Evolutionary conservation across 2,329 filamentous ascomycete species (phyloP), one percentile per base, ranked within the genome.

Genomic region (Sclerotinia glacialis): DNA sequence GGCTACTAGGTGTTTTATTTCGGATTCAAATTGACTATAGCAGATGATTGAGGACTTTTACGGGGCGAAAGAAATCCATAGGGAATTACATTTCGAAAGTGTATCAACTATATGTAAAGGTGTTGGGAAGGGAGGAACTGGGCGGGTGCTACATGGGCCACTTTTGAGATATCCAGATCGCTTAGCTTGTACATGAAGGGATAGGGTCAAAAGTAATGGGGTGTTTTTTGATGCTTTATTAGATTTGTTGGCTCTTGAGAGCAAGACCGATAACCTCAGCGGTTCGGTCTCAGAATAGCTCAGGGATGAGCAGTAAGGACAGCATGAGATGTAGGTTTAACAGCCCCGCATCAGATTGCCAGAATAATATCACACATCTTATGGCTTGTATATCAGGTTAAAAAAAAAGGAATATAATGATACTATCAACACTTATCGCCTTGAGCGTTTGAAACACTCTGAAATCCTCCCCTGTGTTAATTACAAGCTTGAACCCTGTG

Each of bases 231-330:
- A 70, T 69, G 62, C 67, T 70, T 72, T 66, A 53, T 71, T 76
- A 76, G 74, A 75, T 71, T 74, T 74, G 67, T 70, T 72, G 55
- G 69, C 71, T 74, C 69, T 68, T 69, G 54, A 68, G 70, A 71
- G 72, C 72, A 73, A 67, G 67, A 67, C 53, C 67, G 67, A 68
- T 62, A 66, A 65, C 67, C 68, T 72, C 67, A 67, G 52, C 11
- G 69, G 62, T 49, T 67, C 59, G 54, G 55, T 61, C 64, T 66
- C 14, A 28, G 47, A 44, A 52, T 34, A 40, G 63, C 63, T 65
- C 53, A 60, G 44, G 60, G 53, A 40, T 46, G 70, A 67, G 70
- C 69, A 69, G 54, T 64, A 70, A 65, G 64, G 47, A 59, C 55
- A 71, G 69, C 59, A 68, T 68, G 60, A 52, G 68, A 67, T 74